A percentile compares a stretch with the other conserved stretches of the same genome.
Conservation (phyloP, 2,329 filamentous ascomycete species). For the Thielaviopsis populi region DNA sequence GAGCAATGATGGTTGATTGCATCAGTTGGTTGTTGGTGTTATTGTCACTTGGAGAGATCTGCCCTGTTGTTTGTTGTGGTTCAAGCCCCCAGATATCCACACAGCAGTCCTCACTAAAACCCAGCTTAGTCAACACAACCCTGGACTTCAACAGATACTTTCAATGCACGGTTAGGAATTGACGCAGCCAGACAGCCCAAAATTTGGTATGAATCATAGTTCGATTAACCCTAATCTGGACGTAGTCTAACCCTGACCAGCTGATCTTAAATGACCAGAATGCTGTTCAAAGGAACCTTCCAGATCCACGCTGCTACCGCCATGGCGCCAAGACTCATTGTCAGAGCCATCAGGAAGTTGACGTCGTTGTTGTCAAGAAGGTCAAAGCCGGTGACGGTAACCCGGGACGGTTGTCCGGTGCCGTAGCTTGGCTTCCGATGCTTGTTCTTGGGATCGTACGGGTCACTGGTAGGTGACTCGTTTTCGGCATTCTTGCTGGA, state of each 20-base stretch:
- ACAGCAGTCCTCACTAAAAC: no score
- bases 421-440: conserved; percentile 38
- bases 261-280: conserved; percentile 25
- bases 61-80: no score
- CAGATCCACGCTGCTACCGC: conserved; percentile 45
- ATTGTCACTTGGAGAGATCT: no score
- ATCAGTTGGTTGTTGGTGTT: no score
- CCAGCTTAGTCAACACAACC: no score
- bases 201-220: neutral
- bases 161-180: no score
- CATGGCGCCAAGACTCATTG: conserved; percentile 71
- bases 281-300: conserved; percentile 36
- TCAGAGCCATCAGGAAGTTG: conserved; percentile 78
- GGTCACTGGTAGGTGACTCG: conserved; percentile 26
- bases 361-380: conserved; percentile 90
- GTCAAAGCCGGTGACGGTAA: conserved; percentile 52
- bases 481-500: conserved; percentile 20
- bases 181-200: neutral
- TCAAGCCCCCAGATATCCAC: no score
- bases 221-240: no score
- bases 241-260: neutral
- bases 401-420: conserved; percentile 42
- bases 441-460: conserved; percentile 36
- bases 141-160: no score
- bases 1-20: no score